Base-by-base conservation (phyloP, 2,329 filamentous ascomycete genomes). In the Dactylellina haptotyla region DNA sequence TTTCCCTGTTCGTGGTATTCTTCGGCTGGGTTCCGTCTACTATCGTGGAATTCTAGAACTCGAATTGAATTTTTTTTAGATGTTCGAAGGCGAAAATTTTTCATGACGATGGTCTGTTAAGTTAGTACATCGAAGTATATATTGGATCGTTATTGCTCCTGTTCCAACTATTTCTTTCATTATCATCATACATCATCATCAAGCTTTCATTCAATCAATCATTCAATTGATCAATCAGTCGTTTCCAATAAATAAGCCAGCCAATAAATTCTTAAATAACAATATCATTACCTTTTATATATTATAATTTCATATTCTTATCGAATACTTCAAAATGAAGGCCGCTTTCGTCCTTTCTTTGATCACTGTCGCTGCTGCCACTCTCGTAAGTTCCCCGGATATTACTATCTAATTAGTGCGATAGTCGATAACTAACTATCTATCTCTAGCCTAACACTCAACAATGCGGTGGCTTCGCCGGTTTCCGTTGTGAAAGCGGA, bases 381-480 rank as follows among this genome's bases (percentile, higher is more conserved):
- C 16, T 34, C 5, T 18, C 9, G 28, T 53, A 32, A 10, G 48
- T 43, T 8, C 16, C 41, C 41, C n/a, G 1, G 16, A 46, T 34
- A 34, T 48, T 14, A 3, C 20, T 6, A 23, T 5, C 20, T 48
- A 4, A 5, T 23, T 25, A 48, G 6, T 23, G 5, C 6, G 9
- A n/a, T 4, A 3, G 8, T 5, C n/a, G 3, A 8, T 20, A 23
- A 14, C 43, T 48, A 48, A 48, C 43, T 5, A 48, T 5, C 5
- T 48, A 23, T 48, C 16, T 48, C 5, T 25, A 48, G 43, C 43
- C 43, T n/a, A 20, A 14, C 16, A 43, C 8, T 25, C 48, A 20
- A 16, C 10, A 53, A n/a, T 53, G 48, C 28, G 48, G 48, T 53
- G 48, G 48, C 32, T 53, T 53, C n/a, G 48, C 48, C 48, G 48